Percentiles rank a stretch among this genome's conserved stretches.
These are phyloP conservation scores for Cyphellophora attinorum DNA, from an alignment of 2,329 filamentous ascomycete genomes.

Conservation along the genomic window DNA sequence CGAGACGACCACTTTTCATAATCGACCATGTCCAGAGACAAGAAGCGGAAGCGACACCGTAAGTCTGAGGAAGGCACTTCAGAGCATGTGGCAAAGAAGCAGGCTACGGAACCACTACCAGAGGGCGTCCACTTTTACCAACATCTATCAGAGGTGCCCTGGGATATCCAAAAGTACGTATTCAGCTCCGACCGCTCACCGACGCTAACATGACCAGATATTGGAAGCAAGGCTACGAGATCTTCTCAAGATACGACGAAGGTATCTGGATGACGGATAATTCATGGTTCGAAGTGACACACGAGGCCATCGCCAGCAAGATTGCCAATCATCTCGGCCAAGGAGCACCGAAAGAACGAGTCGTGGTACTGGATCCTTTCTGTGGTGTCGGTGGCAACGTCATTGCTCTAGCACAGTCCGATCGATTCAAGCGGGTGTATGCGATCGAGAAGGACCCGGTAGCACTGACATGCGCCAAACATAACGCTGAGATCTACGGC, in stretches of 20 bases:
- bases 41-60: too few relatives aligned
- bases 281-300: constrained; percentile 95
- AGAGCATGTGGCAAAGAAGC: too few relatives aligned
- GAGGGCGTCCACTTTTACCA: constrained; percentile 68
- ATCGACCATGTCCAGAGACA: too few relatives aligned
- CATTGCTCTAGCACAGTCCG: constrained; percentile 82
- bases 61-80: too few relatives aligned
- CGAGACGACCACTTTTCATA: too few relatives aligned
- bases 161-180: constrained; percentile 70
- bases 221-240: constrained; percentile 76
- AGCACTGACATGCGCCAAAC: constrained; percentile 79
- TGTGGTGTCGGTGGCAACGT: constrained; percentile 86
- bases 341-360: constrained; percentile 45
- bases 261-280: constrained; percentile 86
- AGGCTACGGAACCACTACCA: constrained; percentile 41
- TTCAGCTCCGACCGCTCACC: background rate
- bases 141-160: constrained; percentile 60
- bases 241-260: constrained; percentile 80
- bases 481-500: constrained; percentile 81
- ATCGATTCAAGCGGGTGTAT: constrained; percentile 72
- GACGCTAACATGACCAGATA: constrained; percentile 49
- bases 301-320: constrained; percentile 75
- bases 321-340: constrained; percentile 64
- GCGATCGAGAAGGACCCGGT: constrained; percentile 76
- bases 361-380: constrained; percentile 76